A percentile compares a stretch with the other conserved stretches of the same genome.
Conservation (phyloP, 495 filamentous ascomycete genomes). For the Aspergillus carlsbadensis region DNA sequence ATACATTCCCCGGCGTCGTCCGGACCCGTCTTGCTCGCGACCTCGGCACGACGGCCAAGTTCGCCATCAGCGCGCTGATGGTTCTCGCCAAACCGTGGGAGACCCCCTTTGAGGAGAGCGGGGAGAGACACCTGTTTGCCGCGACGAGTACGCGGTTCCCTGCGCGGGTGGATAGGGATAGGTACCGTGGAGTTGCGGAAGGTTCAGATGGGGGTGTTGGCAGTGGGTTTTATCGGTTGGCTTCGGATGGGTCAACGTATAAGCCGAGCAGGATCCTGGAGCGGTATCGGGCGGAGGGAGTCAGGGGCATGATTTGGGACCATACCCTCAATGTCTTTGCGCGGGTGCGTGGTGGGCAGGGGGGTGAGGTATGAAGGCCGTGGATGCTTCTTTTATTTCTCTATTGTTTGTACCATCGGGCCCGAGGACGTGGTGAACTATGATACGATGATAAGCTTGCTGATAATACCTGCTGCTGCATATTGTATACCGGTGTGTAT, state of each 20-base stretch:
- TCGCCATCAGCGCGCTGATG: not conserved
- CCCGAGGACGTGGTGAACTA: no score
- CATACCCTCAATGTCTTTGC: not conserved
- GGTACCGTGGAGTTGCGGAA: not conserved
- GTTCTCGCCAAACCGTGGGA: not conserved
- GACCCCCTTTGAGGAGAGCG: not conserved
- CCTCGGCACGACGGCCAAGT: not conserved
- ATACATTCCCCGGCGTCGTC: constrained; percentile 1
- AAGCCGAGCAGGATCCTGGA: not conserved
- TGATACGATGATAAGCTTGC: no score
- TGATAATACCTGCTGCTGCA: no score
- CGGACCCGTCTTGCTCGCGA: not conserved
- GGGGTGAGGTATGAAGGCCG: no score
- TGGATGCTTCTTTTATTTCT: no score
- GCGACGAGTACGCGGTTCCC: not conserved
- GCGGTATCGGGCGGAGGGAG: constrained; percentile 4
- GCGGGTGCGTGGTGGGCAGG: no score
- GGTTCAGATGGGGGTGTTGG: not conserved
- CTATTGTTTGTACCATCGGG: no score
- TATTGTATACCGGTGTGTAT: no score
- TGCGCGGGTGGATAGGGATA: not conserved
- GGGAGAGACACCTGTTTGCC: constrained; percentile 1
- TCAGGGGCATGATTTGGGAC: constrained; percentile 1
- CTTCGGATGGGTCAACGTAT: not conserved
- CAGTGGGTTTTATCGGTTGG: not conserved